Conservation (phyloP, 106 monocot genomes). For the Apostasia shenzhenica region DNA sequence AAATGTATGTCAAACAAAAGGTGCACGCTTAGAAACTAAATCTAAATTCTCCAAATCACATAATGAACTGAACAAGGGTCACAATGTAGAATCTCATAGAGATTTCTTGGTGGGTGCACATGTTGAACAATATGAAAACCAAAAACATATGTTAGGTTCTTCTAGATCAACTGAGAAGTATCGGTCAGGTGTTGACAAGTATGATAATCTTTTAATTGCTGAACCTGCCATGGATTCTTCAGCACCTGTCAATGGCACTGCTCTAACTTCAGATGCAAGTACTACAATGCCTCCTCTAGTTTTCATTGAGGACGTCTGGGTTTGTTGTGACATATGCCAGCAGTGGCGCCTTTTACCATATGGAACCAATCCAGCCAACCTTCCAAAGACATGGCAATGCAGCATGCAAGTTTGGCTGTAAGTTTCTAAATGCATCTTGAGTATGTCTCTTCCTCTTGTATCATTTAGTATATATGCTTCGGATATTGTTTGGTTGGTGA, state of each 20-base stretch:
- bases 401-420: constrained; percentile 74
- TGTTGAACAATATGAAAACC: constrained; percentile 19
- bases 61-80: constrained; percentile 15
- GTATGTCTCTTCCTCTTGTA: neutral
- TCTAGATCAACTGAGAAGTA: constrained; percentile 25
- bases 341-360: constrained; percentile 72
- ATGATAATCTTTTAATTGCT: constrained; percentile 12
- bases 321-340: constrained; percentile 59
- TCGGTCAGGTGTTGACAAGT: constrained; percentile 16
- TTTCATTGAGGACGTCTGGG: constrained; percentile 68
- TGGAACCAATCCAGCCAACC: constrained; percentile 35
- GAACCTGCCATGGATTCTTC: constrained; percentile 16
- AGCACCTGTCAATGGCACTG: constrained; percentile 6
- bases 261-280: constrained; percentile 18
- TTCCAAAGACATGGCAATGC: constrained; percentile 71
- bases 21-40: constrained; percentile 23
- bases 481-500: too few species aligned
- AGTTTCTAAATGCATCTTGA: constrained; percentile 15
- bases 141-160: constrained; percentile 8
- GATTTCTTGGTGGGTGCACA: constrained; percentile 10
- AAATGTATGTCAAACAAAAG: constrained; percentile 29
- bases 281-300: constrained; percentile 29
- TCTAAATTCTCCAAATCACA: constrained; percentile 14
- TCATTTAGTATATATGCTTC: neutral
- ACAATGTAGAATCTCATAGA: constrained; percentile 14